Evolutionary conservation across 805 yeast genomes (phyloP).

Genomic region (Schwanniomyces yamadae): DNA sequence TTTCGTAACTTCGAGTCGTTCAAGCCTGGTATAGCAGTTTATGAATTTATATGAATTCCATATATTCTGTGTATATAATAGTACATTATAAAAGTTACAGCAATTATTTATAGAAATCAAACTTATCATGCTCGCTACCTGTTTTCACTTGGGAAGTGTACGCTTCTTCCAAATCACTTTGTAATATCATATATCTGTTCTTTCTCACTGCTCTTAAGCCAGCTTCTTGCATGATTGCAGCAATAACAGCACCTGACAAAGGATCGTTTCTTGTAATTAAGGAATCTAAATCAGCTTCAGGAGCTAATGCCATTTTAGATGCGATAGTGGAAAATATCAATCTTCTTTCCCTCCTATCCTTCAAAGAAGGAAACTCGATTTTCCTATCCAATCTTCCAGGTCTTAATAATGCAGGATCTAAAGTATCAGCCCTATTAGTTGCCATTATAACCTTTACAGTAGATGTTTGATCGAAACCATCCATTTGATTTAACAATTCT

Average conservation of each 20-base stretch:
- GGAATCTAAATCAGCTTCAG: constrained; percentile 95
- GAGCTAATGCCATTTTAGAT: constrained; percentile 95
- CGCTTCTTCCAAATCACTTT: constrained; percentile 96
- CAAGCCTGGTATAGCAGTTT: constrained; percentile 64
- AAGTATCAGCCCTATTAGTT: constrained; percentile 97
- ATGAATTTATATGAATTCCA: constrained; percentile 30
- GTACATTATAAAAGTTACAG: constrained; percentile 1
- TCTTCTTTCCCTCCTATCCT: constrained; percentile 97
- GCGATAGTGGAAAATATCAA: constrained; percentile 95
- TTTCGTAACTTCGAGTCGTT: constrained; percentile 45
- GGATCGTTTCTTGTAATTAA: constrained; percentile 95
- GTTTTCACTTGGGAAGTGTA: constrained; percentile 95
- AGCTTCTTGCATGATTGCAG: constrained; percentile 99
- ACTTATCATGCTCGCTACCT: constrained; percentile 93
- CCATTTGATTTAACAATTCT: constrained; percentile 97
- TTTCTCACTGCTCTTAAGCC: constrained; percentile 98
- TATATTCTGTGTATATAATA: constrained; percentile 4
- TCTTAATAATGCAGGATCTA: constrained; percentile 96
- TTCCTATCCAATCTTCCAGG: constrained; percentile 98
- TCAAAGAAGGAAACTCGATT: constrained; percentile 93
- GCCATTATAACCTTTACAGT: constrained; percentile 99
- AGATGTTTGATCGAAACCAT: constrained; percentile 94
- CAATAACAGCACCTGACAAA: constrained; percentile 93
- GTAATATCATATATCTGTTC: constrained; percentile 94
- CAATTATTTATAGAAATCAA: constrained; percentile 85